Evolutionary conservation across 148 eudicot species (phyloP), one percentile per base, ranked within the genome.

Genomic region (Vaccinium macrocarpon): DNA sequence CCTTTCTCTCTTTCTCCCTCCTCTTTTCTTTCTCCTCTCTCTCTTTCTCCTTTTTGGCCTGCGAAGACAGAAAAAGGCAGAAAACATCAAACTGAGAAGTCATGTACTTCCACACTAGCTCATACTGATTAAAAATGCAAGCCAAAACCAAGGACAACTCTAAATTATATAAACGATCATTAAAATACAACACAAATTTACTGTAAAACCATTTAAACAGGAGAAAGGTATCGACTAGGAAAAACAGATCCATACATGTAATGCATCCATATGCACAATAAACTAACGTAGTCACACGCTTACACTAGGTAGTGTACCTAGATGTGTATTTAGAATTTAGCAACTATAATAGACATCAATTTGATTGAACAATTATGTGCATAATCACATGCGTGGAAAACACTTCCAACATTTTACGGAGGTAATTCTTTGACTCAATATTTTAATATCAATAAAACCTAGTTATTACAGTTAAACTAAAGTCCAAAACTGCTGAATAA

Each of bases 21-120:
- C 91, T 91, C 86, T 90, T 94, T 80, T 93, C 98, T 86, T 93
- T 94, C 85, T 94, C 94, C 87, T 93, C 98, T 81, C 86, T 88
- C 81, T 91, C 94, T 88, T 88, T 95, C 87, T 96, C 99, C 87
- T 93, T 97, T 79, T 92, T 97, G 8, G 87, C 96, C 99, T 97
- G 91, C 86, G 75, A 70, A 84, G 52, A 48, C 70, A 75, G 51
- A 79, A 7, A 10, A 66, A 0, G 8, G 15, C 6, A 4, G 8
- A 1, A 29, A 9, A 6, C 48, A 52, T 50, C 15, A 32, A 52
- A 59, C 81, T 15, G 8, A 76, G 18, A 49, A 49, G 27, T 76
- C 4, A 76, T 49, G 55, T 32, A 49, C 55, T 27, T 76, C 9
- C 32, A 75, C 52, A 49, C 21, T 61, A 48, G 74, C 18, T 62